phyloP scores from a whole-genome alignment of 257 asterid species.

The Solanum chmielewskii region DNA sequence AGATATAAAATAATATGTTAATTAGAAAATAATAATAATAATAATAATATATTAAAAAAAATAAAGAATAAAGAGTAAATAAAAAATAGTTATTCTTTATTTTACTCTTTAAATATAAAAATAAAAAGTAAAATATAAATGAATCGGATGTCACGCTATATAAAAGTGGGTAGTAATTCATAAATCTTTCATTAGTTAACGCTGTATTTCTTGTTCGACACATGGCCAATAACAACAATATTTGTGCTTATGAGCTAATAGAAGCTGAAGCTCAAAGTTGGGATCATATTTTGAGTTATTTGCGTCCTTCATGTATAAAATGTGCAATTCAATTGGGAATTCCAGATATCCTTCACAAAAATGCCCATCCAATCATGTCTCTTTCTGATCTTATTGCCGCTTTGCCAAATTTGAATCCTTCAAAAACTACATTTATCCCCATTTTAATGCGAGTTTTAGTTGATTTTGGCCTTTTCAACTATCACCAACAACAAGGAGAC shows the following conservation, averaged over 20 bases:
- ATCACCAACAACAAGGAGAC: background rate
- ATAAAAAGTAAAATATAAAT: no score
- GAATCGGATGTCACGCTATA: no score
- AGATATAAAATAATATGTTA: no score
- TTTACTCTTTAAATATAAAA: no score
- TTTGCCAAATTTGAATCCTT: background rate
- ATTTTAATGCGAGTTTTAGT: background rate
- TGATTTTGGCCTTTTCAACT: background rate
- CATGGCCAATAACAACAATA: background rate
- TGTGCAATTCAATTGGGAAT: background rate
- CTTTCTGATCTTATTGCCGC: background rate
- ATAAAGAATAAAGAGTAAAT: no score
- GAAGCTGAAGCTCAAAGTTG: background rate
- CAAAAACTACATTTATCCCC: background rate
- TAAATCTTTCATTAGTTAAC: no score
- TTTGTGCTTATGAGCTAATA: background rate
- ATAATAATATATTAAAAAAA: no score
- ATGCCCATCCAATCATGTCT: background rate
- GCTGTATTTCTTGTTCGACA: background rate
- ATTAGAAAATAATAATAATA: no score
- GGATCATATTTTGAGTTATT: background rate
- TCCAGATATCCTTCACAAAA: background rate
- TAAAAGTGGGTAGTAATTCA: no score
- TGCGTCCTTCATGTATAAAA: background rate
- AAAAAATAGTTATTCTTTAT: no score